Base-by-base conservation (phyloP, 1,284 basidiomycete species). In the Fistulinella staudtii region DNA sequence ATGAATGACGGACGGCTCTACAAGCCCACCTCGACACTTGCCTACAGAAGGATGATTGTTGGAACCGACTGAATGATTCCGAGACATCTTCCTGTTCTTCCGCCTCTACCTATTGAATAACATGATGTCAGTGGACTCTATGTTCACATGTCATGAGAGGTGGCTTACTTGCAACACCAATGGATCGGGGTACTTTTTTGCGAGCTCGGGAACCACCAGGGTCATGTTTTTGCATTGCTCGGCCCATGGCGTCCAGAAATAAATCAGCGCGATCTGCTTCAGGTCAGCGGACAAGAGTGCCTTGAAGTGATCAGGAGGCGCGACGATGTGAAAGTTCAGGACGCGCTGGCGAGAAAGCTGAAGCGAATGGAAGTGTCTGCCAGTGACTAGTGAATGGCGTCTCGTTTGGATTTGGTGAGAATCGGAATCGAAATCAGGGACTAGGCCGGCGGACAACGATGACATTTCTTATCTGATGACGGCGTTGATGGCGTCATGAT, bases 201-300 rank as follows among this genome's bases (percentile, higher is more conserved):
- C 80, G 25, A 93, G 73, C 56, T 85, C 82, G 22, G 63, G 53
- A 21, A 89, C 79, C 7, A 89, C 78, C 45, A 81, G 72, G 68
- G 91, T 93, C 85, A 94, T 95, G 55, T 83, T 77, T 53, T 76
- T 75, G 72, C 93, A 96, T 30, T 92, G 91, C 52, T 82, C 87
- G 0, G 92, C 93, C 90, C 90, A 96, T 63, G 82, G 75, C 45
- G 93, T 89, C 86, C 92, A 93, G 66, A 96, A 97, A 70, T 89
- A 91, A 60, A 95, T 81, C 30, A 93, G 71, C 6, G 91, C 92
- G 20, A 94, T 76, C 25, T 87, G 74, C 20, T 77, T 69, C 35
- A 96, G 77, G 67, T 96, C 92, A 29, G 67, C 60, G 1, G 82
- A 84, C 38, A 97, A 79, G 8, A 90, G 65, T 13, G 70, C 62